These are phyloP conservation scores for Aspergillus olivimuriae DNA, from an alignment of 495 filamentous ascomycete species.

Conservation along the genomic window DNA sequence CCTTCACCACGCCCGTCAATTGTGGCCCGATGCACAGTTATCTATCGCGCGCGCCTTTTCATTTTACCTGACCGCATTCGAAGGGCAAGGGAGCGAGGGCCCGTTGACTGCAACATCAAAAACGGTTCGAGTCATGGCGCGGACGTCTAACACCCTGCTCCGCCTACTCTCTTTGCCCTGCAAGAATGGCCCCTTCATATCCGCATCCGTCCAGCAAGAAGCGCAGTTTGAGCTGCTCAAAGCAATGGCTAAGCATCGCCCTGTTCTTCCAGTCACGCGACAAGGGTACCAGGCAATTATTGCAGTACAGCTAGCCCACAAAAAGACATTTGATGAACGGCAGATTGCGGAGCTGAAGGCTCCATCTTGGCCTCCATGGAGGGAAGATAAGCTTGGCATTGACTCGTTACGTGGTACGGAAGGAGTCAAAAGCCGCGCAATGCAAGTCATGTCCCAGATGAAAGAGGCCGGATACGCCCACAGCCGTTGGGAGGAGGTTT, in stretches of 20 bases:
- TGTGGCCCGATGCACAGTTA: constrained; percentile 52
- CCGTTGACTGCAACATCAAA: constrained; percentile 2
- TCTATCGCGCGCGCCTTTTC: constrained; percentile 37
- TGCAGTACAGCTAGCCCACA: constrained; percentile 55
- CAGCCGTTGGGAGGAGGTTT: constrained; percentile 50
- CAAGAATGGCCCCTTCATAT: constrained; percentile 41
- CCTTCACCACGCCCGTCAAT: constrained; percentile 49
- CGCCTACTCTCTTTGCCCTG: constrained; percentile 49
- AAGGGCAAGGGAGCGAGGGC: constrained; percentile 1
- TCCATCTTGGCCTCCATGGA: constrained; percentile 67
- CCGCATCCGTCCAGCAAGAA: constrained; percentile 44
- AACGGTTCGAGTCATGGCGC: constrained; percentile 21
- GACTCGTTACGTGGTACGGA: constrained; percentile 51
- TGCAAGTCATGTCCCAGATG: constrained; percentile 51
- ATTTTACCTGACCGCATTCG: constrained; percentile 22
- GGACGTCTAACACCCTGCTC: constrained; percentile 49
- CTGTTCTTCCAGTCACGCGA: constrained; percentile 49
- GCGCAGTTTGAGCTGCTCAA: constrained; percentile 59
- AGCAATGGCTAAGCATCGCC: constrained; percentile 52
- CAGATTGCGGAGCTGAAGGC: constrained; percentile 55
- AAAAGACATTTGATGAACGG: constrained; percentile 53
- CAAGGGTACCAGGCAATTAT: constrained; percentile 58
- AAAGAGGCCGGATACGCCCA: constrained; percentile 56
- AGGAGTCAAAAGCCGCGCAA: constrained; percentile 52
- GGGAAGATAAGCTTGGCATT: constrained; percentile 52